Evolutionary conservation across 2,329 filamentous ascomycete species (phyloP).

Genomic region (Hortaea werneckii): DNA sequence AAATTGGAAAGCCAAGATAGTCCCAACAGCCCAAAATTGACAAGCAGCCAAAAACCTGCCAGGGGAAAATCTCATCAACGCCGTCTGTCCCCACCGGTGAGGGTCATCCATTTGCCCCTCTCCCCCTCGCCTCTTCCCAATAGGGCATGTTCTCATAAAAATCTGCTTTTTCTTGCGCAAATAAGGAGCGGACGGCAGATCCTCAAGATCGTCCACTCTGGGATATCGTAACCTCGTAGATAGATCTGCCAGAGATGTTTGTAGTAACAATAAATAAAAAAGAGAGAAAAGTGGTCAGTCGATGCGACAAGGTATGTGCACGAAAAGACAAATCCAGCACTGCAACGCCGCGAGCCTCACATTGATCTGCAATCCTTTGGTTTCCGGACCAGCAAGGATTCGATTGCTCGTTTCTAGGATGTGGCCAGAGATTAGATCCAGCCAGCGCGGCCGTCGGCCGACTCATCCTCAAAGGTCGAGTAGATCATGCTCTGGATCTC

Average conservation of each 20-base stretch:
- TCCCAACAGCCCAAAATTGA: not conserved
- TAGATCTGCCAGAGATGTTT: slow-evolving; percentile 16
- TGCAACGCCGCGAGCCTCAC: not conserved
- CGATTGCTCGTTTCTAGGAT: slow-evolving; percentile 14
- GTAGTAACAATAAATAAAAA: too few species aligned
- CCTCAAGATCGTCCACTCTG: slow-evolving; percentile 1
- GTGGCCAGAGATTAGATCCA: slow-evolving; percentile 5
- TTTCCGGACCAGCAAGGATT: slow-evolving; percentile 15
- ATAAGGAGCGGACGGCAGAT: slow-evolving; percentile 22
- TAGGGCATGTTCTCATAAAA: slow-evolving; percentile 6
- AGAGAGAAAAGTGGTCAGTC: not conserved
- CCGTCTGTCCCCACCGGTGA: too few species aligned
- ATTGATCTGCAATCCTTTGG: slow-evolving; percentile 20
- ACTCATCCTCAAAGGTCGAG: slow-evolving; percentile 25
- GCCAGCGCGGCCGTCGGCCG: slow-evolving; percentile 13
- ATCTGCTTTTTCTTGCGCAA: slow-evolving; percentile 8
- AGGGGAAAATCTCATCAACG: too few species aligned
- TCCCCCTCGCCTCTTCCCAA: not conserved
- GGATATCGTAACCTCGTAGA: slow-evolving; percentile 11
- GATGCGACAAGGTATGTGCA: slow-evolving; percentile 3
- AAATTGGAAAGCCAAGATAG: not conserved
- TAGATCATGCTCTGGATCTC: slow-evolving; percentile 65
- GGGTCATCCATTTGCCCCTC: too few species aligned
- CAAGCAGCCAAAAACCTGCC: not conserved
- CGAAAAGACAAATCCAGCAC: slow-evolving; percentile 4